Percentiles rank a stretch among this genome's conserved stretches.
Conservation (phyloP, 169 alveolate genomes). For the Toxoplasma gondii region DNA sequence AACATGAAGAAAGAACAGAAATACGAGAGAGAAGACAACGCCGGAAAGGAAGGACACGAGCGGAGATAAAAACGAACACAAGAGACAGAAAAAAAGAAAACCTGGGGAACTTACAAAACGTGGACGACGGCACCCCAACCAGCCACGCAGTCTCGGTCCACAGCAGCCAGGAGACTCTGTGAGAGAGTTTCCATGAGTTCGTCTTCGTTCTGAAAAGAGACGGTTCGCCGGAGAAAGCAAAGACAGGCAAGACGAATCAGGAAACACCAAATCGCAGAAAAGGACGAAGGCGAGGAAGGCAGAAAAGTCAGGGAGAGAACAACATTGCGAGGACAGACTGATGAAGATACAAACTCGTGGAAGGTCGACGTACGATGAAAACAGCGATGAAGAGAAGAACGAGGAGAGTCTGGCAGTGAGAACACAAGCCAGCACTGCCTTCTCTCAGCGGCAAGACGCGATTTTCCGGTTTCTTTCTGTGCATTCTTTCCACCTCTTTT, state of each 20-base stretch:
- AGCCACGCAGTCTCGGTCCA: slow-evolving; percentile 95
- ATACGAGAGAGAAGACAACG: too few relatives aligned
- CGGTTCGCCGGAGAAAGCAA: too few relatives aligned
- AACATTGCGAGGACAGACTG: too few relatives aligned
- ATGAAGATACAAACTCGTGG: too few relatives aligned
- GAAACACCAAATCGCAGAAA: neutral
- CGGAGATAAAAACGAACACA: neutral
- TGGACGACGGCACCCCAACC: slow-evolving; percentile 98
- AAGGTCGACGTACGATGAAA: too few relatives aligned
- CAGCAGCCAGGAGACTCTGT: slow-evolving; percentile 93
- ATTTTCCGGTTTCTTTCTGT: too few relatives aligned
- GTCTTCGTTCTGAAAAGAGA: slow-evolving; percentile 79
- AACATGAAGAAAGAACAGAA: neutral
- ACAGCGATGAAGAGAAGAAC: too few relatives aligned
- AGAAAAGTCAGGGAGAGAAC: too few relatives aligned
- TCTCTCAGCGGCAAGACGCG: neutral
- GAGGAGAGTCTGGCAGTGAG: too few relatives aligned
- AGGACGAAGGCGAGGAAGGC: neutral
- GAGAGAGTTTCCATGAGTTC: slow-evolving; percentile 93
- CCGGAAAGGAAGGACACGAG: too few relatives aligned
- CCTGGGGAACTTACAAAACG: slow-evolving; percentile 75
- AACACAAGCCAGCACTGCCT: too few relatives aligned
- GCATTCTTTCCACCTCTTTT: neutral
- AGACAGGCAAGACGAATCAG: neutral
- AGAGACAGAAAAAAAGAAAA: neutral